phyloP scores from a whole-genome alignment of 2,329 filamentous ascomycete species.

The Tolypocladium paradoxum region DNA sequence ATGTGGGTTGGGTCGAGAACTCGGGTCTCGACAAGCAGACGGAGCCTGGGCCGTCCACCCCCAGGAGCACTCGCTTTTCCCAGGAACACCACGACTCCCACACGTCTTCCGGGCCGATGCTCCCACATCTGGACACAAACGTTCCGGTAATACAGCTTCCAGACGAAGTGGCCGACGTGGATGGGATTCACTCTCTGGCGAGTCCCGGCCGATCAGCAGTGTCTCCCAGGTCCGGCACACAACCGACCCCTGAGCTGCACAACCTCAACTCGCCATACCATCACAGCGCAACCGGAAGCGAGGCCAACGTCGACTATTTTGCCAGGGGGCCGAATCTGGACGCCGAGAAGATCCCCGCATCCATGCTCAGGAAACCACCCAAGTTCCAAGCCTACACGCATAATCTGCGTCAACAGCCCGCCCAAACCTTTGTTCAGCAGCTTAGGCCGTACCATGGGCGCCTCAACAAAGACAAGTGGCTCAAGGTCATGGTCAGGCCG shows the following conservation, averaged over 20 bases:
- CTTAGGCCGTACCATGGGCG: slow-evolving; percentile 70
- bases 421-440: slow-evolving; percentile 61
- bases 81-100: not conserved
- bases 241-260: not conserved
- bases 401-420: slow-evolving; percentile 53
- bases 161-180: not conserved
- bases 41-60: not conserved
- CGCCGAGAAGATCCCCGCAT: slow-evolving; percentile 29
- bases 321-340: slow-evolving; percentile 24
- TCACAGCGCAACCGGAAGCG: slow-evolving; percentile 8
- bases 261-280: slow-evolving; percentile 1
- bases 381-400: slow-evolving; percentile 53
- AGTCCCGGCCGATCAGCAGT: not conserved
- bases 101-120: not conserved
- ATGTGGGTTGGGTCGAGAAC: not conserved
- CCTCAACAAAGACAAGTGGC: slow-evolving; percentile 68
- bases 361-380: slow-evolving; percentile 21
- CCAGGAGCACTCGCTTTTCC: not conserved
- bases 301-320: slow-evolving; percentile 12
- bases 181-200: not conserved
- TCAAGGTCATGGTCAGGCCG: slow-evolving; percentile 65
- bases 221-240: slow-evolving; percentile 1
- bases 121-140: not conserved
- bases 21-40: not conserved
- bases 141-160: slow-evolving; percentile 3